Percentiles rank a stretch among this genome's conserved stretches.
These are phyloP conservation scores for Eimeria falciformis DNA, from an alignment of 169 alveolate genomes.

Conservation along the genomic window DNA sequence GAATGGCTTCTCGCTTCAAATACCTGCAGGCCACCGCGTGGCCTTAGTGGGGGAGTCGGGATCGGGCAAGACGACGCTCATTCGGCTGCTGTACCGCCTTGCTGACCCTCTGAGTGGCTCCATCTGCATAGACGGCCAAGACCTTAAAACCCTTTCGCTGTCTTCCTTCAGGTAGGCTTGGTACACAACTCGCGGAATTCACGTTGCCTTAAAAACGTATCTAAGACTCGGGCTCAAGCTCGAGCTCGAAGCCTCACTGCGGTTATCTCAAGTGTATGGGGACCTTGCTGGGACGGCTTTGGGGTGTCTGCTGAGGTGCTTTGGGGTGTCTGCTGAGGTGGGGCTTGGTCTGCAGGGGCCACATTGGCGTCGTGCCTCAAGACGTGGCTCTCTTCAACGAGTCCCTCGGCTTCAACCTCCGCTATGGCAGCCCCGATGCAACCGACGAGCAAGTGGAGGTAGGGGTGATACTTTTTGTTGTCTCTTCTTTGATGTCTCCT, in stretches of 20 bases:
- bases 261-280: neutral
- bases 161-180: conserved; percentile 40
- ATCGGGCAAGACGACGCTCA: conserved; percentile 90
- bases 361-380: conserved; percentile 94
- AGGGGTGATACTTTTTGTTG: no score
- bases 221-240: neutral
- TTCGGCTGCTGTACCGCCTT: conserved; percentile 87
- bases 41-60: conserved; percentile 84
- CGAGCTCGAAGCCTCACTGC: neutral
- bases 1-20: conserved; percentile 50
- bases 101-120: conserved; percentile 76
- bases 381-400: conserved; percentile 95
- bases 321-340: neutral
- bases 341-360: conserved; percentile 43
- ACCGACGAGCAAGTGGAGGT: conserved; percentile 82
- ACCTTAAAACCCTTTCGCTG: conserved; percentile 54
- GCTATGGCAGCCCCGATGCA: conserved; percentile 88
- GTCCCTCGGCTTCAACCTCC: conserved; percentile 90
- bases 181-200: neutral
- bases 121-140: conserved; percentile 68
- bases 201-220: neutral
- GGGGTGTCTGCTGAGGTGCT: neutral
- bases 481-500: no score
- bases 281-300: neutral
- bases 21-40: conserved; percentile 72